Evolutionary conservation across 1,139 yeast species (phyloP).

Genomic region (Saccharomyces hybrid): DNA sequence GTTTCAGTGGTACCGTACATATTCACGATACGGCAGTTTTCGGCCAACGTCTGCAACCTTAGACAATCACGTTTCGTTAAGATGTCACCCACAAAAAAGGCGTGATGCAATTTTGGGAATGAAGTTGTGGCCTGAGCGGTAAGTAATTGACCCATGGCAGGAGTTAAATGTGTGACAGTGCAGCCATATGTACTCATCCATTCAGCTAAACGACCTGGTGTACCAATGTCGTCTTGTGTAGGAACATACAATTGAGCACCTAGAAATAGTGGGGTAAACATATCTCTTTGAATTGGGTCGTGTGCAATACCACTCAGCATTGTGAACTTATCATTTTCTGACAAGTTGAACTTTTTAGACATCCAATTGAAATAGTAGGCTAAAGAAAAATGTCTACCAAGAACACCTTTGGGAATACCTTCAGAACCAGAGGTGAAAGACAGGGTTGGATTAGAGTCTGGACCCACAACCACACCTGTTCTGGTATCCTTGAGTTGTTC

Average conservation of each 20-base stretch:
- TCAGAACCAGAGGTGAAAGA: slow-evolving; percentile 97
- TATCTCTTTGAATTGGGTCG: slow-evolving; percentile 98
- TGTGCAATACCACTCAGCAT: slow-evolving; percentile 99
- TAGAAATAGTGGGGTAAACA: slow-evolving; percentile 92
- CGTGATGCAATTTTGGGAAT: slow-evolving; percentile 83
- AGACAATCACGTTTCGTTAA: slow-evolving; percentile 94
- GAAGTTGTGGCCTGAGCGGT: slow-evolving; percentile 94
- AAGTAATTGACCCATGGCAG: slow-evolving; percentile 97
- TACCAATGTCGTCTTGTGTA: slow-evolving; percentile 94
- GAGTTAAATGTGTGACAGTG: slow-evolving; percentile 94
- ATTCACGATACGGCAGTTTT: slow-evolving; percentile 83
- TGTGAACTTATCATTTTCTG: slow-evolving; percentile 80
- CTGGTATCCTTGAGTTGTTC: slow-evolving; percentile 43
- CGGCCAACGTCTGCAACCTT: slow-evolving; percentile 84
- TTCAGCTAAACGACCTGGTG: slow-evolving; percentile 93
- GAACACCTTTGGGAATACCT: slow-evolving; percentile 97
- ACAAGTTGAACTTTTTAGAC: slow-evolving; percentile 74
- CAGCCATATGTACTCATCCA: slow-evolving; percentile 95
- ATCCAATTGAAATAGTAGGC: slow-evolving; percentile 99
- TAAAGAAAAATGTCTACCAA: slow-evolving; percentile 93
- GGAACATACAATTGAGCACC: slow-evolving; percentile 94
- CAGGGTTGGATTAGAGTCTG: slow-evolving; percentile 93
- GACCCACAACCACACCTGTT: slow-evolving; percentile 90
- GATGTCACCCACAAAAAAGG: slow-evolving; percentile 97
- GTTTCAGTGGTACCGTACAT: slow-evolving; percentile 99